Conservation (phyloP, 345 rosid genomes). For the Raphanus sativus region DNA sequence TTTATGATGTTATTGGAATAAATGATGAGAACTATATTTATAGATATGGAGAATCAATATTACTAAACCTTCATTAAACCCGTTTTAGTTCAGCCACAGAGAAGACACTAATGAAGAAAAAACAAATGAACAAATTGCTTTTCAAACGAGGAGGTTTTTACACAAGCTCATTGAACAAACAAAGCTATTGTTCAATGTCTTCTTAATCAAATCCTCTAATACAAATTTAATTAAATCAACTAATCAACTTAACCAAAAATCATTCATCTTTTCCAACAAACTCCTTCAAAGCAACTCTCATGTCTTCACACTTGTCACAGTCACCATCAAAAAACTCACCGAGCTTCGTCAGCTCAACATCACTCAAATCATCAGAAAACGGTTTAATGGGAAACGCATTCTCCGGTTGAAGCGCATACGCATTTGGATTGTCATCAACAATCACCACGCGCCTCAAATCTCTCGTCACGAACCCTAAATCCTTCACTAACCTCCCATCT, state of each 20-base stretch:
- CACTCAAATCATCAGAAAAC: conserved; percentile 54
- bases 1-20: no score
- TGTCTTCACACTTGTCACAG: conserved; percentile 57
- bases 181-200: conserved; percentile 27
- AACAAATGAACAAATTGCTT: conserved; percentile 14
- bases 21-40: no score
- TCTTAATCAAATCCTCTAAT: conserved; percentile 23
- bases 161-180: conserved; percentile 28
- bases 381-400: conserved; percentile 77
- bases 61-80: neutral
- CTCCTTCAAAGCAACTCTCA: conserved; percentile 70
- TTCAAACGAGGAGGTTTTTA: conserved; percentile 6
- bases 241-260: neutral
- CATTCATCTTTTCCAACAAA: conserved; percentile 31
- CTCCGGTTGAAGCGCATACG: conserved; percentile 70
- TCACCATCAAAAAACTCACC: conserved; percentile 50
- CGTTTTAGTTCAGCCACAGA: neutral
- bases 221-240: conserved; percentile 5
- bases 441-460: conserved; percentile 62
- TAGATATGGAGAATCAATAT: no score
- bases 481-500: conserved; percentile 76
- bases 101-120: conserved; percentile 8
- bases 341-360: conserved; percentile 57
- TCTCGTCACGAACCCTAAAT: conserved; percentile 67
- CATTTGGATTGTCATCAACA: conserved; percentile 82